A percentile compares a stretch with the other conserved stretches of the same genome.
phyloP scores from a whole-genome alignment of 305 asterid species.

The Solanum hybrid region DNA sequence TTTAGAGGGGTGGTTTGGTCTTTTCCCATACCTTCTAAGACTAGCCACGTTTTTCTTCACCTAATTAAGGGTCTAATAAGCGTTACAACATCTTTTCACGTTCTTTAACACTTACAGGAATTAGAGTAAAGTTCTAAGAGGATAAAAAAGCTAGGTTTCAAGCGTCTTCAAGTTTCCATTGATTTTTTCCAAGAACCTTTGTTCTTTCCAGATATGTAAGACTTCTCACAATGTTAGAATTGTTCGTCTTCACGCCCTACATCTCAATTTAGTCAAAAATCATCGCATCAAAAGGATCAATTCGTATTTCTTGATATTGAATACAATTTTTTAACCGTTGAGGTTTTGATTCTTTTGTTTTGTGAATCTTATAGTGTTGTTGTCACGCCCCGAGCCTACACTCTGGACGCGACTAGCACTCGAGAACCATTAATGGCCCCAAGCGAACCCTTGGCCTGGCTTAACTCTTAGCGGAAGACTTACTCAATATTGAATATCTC shows the following conservation, averaged over 20 bases:
- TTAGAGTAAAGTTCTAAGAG: background rate
- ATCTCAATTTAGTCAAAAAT: no score
- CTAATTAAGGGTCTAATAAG: no score
- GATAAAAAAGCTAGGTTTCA: background rate
- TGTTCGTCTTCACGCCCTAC: background rate
- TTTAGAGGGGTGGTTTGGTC: background rate
- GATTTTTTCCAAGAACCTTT: background rate
- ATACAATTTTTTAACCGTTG: no score
- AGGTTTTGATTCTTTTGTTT: background rate
- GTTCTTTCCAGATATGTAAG: background rate
- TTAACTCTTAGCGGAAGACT: no score
- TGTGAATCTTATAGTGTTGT: background rate
- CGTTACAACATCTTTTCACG: background rate
- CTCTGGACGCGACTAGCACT: no score
- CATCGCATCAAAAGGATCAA: background rate
- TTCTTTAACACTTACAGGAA: background rate
- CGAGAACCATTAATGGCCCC: no score
- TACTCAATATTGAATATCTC: no score
- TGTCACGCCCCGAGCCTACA: no score
- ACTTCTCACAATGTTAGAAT: background rate
- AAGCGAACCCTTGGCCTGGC: no score
- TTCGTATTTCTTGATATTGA: background rate
- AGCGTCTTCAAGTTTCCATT: background rate
- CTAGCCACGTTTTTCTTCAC: background rate
- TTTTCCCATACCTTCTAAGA: background rate